phyloP scores from a whole-genome alignment of 1,139 yeast genomes.

The Suhomyces maxii region DNA sequence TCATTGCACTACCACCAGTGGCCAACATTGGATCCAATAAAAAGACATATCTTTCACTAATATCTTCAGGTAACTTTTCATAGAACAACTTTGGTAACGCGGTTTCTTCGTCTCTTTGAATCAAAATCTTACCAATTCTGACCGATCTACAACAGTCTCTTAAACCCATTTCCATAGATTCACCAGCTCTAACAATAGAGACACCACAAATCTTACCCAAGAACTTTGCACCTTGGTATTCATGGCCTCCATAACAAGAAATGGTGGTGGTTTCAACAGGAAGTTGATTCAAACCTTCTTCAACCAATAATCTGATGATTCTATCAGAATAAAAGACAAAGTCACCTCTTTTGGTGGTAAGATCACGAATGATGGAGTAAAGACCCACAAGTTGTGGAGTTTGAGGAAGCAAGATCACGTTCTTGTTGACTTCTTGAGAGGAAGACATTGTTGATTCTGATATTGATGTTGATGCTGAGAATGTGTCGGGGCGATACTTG shows the following conservation, averaged over 20 bases:
- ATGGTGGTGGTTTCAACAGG: slow-evolving; percentile 74
- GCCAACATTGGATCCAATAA: slow-evolving; percentile 96
- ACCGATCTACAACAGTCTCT: slow-evolving; percentile 95
- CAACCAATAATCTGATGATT: slow-evolving; percentile 87
- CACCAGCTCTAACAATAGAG: slow-evolving; percentile 96
- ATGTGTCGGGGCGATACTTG: too few relatives aligned
- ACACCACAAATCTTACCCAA: slow-evolving; percentile 96
- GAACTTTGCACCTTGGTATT: slow-evolving; percentile 77
- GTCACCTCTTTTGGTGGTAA: slow-evolving; percentile 77
- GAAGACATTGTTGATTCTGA: slow-evolving; percentile 19
- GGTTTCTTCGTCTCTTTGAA: slow-evolving; percentile 96
- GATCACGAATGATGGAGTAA: slow-evolving; percentile 86
- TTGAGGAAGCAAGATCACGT: slow-evolving; percentile 76
- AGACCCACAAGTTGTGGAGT: slow-evolving; percentile 87
- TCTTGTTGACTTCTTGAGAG: slow-evolving; percentile 32
- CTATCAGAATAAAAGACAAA: slow-evolving; percentile 94
- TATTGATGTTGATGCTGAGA: not conserved
- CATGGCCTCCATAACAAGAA: slow-evolving; percentile 73
- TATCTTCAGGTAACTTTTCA: slow-evolving; percentile 91
- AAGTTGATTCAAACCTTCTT: slow-evolving; percentile 88
- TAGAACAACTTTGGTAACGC: slow-evolving; percentile 76
- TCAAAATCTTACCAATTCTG: slow-evolving; percentile 90
- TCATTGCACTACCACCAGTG: slow-evolving; percentile 96
- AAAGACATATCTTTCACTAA: slow-evolving; percentile 82
- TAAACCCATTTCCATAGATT: slow-evolving; percentile 96